These are phyloP conservation scores for Ichthyophthirius multifiliis DNA, from an alignment of 169 alveolate genomes.

Conservation along the genomic window DNA sequence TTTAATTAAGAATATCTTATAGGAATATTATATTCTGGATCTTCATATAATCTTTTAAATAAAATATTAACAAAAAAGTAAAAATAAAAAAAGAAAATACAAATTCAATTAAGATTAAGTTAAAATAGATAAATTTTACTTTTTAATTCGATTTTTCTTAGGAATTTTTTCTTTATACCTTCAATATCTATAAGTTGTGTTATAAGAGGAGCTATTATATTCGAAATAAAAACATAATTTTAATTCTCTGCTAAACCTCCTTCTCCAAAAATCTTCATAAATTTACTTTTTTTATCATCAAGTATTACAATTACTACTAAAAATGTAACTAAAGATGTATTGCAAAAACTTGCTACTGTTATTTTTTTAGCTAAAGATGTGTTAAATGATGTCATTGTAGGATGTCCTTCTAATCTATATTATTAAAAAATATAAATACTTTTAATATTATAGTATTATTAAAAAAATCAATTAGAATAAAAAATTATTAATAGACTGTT, in stretches of 20 bases:
- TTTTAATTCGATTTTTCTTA: no score
- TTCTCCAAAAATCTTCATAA: neutral
- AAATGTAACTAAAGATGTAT: slow-evolving; percentile 26
- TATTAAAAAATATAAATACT: no score
- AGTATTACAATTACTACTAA: neutral
- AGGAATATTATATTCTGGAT: neutral
- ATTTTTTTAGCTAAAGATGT: slow-evolving; percentile 27
- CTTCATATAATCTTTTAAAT: neutral
- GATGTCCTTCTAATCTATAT: slow-evolving; percentile 1
- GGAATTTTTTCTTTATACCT: neutral
- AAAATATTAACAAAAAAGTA: neutral
- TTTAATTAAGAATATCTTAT: neutral
- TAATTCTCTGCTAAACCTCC: slow-evolving; percentile 1
- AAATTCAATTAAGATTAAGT: no score
- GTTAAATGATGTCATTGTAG: slow-evolving; percentile 23
- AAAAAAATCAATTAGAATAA: no score
- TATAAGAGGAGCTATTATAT: neutral
- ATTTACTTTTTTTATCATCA: neutral
- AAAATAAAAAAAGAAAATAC: no score
- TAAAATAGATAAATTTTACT: no score
- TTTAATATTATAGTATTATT: no score
- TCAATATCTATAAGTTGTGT: neutral
- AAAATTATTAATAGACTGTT: no score
- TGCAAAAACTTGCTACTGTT: slow-evolving; percentile 15
- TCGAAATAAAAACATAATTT: neutral